A percentile compares a stretch with the other conserved stretches of the same genome.
Conservation (phyloP, 805 yeast species). For the Starmerella sirachaensis region DNA sequence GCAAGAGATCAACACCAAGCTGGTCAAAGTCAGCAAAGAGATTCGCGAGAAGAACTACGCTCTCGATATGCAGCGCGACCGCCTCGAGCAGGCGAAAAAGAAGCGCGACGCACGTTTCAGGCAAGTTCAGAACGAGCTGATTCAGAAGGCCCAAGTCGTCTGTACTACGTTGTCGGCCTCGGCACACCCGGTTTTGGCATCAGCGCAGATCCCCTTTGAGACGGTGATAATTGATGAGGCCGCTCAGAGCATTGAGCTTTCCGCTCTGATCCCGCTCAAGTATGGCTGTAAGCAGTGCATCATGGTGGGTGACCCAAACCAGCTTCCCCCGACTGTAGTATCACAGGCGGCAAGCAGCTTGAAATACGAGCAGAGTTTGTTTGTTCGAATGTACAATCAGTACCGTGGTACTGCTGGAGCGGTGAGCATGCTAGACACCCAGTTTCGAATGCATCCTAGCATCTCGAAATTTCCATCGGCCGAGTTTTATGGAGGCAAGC, state of each 20-base stretch:
- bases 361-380: constrained; percentile 80
- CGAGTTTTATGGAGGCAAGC: constrained; percentile 62
- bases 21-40: constrained; percentile 46
- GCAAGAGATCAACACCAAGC: constrained; percentile 29
- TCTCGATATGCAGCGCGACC: constrained; percentile 70
- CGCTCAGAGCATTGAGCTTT: constrained; percentile 88
- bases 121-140: constrained; percentile 57
- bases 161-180: constrained; percentile 91
- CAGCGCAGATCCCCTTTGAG: constrained; percentile 65
- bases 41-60: constrained; percentile 60
- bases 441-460: constrained; percentile 94
- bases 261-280: constrained; percentile 80
- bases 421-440: constrained; percentile 71
- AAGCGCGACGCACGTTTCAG: constrained; percentile 68
- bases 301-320: constrained; percentile 98
- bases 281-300: constrained; percentile 85
- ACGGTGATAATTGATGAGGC: constrained; percentile 95
- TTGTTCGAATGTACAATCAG: constrained; percentile 79
- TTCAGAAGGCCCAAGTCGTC: constrained; percentile 67
- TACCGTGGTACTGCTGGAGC: constrained; percentile 34
- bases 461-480: constrained; percentile 78
- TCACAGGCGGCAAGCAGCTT: constrained; percentile 74
- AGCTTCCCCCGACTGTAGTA: constrained; percentile 90
- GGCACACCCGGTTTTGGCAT: constrained; percentile 75
- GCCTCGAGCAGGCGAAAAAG: constrained; percentile 53